Base-by-base conservation (phyloP, 768 basidiomycete species). In the Hirschioporus abietinus region DNA sequence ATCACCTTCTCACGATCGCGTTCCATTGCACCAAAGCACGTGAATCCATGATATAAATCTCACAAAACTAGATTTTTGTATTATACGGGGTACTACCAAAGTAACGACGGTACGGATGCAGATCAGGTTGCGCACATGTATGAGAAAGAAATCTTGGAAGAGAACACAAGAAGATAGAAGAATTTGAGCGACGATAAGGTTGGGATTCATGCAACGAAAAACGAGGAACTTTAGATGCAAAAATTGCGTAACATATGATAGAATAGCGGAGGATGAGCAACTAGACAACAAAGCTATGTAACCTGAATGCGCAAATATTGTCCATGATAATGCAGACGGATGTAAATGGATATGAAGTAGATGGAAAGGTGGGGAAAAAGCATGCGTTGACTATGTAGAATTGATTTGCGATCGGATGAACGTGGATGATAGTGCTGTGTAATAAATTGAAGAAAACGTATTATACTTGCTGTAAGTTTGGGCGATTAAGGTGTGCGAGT, bases 371-470 rank as follows among this genome's bases (percentile, higher is more conserved):
- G 36, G n/a, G n/a, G 65, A 63, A 30, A 66, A 66, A 18, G 65
- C 25, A 66, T 61, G 30, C 20, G 60, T 35, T 65, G 59, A 35
- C 61, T 63, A 58, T 60, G 52, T 30, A 61, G 30, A 63, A 34
- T 35, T 63, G 23, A 66, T 18, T 66, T 27, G 35, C n/a, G 52
- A 66, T 68, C 57, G 59, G 35, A 35, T 57, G 64, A 58, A 65
- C 24, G 27, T 18, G 23, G 24, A 57, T 58, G 58, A 23, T 8
- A 65, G 20, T n/a, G 58, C 24, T 23, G 36, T 42, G 24, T 57
- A 57, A 25, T 65, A 24, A 65, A 24, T 65, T 30, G 30, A 7
- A n/a, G 30, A 26, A 26, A 52, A 52, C 15, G 42, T 52, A 52
- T 52, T 52, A 52, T 52, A 52, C 42, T 52, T 52, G 42, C 42